Base-by-base conservation (phyloP, 768 basidiomycete genomes). In the Flagelloscypha sp. region DNA sequence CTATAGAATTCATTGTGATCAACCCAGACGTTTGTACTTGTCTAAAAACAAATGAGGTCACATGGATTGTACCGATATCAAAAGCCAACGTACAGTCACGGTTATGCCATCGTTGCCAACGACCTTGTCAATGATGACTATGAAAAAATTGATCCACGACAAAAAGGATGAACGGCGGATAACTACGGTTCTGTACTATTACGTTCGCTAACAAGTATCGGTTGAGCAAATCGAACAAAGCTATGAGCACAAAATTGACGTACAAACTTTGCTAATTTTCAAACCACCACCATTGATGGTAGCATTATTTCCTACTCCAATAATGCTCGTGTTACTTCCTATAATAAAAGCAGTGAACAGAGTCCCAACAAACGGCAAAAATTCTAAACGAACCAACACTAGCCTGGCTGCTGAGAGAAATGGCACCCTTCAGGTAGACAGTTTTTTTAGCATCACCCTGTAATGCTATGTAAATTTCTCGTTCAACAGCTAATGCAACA, bases 1-100 rank as follows among this genome's bases (percentile, higher is more conserved):
- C 46, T 48, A 33, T 33, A 50, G 25, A 50, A 50, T 37, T 50
- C 49, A 27, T 48, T 48, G 34, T 50, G 47, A 30, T 50, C 49
- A 33, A 50, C 45, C 48, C 48, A 50, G 20, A 50, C 36, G 30
- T 50, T 50, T 5, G 37, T 47, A 10, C 46, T 29, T 16, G 27
- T 24, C 30, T 50, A 46, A 3, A 50, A n/a, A n/a, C n/a, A n/a
- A n/a, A n/a, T n/a, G n/a, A n/a, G n/a, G n/a, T n/a, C n/a, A n/a
- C n/a, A n/a, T n/a, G n/a, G n/a, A n/a, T n/a, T n/a, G n/a, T n/a
- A n/a, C n/a, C n/a, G n/a, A n/a, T n/a, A n/a, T n/a, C n/a, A n/a
- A n/a, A n/a, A n/a, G n/a, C n/a, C n/a, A n/a, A n/a, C n/a, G n/a
- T n/a, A n/a, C n/a, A n/a, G n/a, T n/a, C n/a, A n/a, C 37, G 8